These are phyloP conservation scores for Penicillium atrosanguineum DNA, from an alignment of 495 filamentous ascomycete species.

Conservation along the genomic window DNA sequence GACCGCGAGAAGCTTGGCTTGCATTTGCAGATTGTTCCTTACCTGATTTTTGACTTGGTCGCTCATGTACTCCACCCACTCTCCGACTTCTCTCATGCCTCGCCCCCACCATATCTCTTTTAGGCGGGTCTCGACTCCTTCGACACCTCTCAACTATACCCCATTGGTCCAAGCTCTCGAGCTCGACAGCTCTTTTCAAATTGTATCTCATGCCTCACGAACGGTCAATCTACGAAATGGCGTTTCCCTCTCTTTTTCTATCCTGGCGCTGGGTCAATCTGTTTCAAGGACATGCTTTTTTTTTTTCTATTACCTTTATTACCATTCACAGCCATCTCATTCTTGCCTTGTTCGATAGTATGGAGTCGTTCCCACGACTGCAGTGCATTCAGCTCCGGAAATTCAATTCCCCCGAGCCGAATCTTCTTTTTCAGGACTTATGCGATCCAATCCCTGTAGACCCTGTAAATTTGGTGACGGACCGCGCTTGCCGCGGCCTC, in stretches of 20 bases:
- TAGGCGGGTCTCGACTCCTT: background rate
- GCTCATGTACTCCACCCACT: background rate
- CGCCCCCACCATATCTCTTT: background rate
- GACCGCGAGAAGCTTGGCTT: background rate
- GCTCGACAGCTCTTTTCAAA: conserved; percentile 10
- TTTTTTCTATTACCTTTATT: conserved; percentile 12
- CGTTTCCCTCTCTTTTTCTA: conserved; percentile 15
- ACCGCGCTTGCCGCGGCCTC: background rate
- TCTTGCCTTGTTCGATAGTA: conserved; percentile 13
- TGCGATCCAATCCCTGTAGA: background rate
- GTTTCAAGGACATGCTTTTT: conserved; percentile 6
- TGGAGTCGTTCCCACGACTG: background rate
- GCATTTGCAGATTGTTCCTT: background rate
- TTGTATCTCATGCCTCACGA: conserved; percentile 33
- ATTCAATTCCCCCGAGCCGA: background rate
- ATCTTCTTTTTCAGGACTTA: background rate
- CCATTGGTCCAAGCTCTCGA: conserved; percentile 6
- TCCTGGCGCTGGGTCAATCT: conserved; percentile 17
- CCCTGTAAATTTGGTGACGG: background rate
- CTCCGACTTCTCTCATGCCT: background rate
- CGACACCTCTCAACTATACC: conserved; percentile 8
- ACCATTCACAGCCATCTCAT: conserved; percentile 10
- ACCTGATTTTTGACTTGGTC: background rate
- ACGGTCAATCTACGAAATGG: conserved; percentile 22
- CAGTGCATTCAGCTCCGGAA: background rate